Conservation (phyloP, 306 rosid species). For the Crataegus laevigata region DNA sequence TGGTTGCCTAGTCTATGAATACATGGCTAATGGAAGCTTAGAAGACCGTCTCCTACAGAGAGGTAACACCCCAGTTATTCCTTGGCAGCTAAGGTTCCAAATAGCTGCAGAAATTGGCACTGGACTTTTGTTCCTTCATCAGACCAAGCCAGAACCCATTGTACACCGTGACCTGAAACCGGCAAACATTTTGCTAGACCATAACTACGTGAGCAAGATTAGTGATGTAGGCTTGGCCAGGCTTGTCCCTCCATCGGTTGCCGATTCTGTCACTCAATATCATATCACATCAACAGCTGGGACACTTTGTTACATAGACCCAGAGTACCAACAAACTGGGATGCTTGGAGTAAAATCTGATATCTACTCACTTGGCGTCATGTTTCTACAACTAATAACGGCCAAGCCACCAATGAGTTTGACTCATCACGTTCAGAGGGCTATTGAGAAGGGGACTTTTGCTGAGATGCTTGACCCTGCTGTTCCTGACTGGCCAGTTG, state of each 20-base stretch:
- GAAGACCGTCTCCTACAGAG: slow-evolving; percentile 64
- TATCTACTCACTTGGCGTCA: slow-evolving; percentile 65
- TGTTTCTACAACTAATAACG: slow-evolving; percentile 67
- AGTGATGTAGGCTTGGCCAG: slow-evolving; percentile 37
- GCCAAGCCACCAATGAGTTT: slow-evolving; percentile 71
- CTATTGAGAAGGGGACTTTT: slow-evolving; percentile 55
- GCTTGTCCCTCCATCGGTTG: slow-evolving; percentile 78
- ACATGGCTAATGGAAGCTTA: slow-evolving; percentile 78
- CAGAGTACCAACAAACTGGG: slow-evolving; percentile 45
- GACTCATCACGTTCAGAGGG: slow-evolving; percentile 51
- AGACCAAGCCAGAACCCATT: slow-evolving; percentile 52
- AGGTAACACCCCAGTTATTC: slow-evolving; percentile 36
- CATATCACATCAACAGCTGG: slow-evolving; percentile 82
- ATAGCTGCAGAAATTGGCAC: slow-evolving; percentile 88
- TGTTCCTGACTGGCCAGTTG: slow-evolving; percentile 66
- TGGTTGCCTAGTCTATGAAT: slow-evolving; percentile 76
- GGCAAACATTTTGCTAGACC: too few relatives aligned
- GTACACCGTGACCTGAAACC: too few relatives aligned
- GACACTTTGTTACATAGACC: slow-evolving; percentile 81
- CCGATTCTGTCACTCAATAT: slow-evolving; percentile 61
- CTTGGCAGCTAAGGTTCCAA: slow-evolving; percentile 71
- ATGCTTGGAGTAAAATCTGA: slow-evolving; percentile 58
- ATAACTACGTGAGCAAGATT: too few relatives aligned
- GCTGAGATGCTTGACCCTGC: slow-evolving; percentile 65
- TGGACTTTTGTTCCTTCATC: slow-evolving; percentile 74